A percentile compares a stretch with the other conserved stretches of the same genome.
phyloP scores from a whole-genome alignment of 352 stramenopile species.

The Pythium apleroticum region DNA sequence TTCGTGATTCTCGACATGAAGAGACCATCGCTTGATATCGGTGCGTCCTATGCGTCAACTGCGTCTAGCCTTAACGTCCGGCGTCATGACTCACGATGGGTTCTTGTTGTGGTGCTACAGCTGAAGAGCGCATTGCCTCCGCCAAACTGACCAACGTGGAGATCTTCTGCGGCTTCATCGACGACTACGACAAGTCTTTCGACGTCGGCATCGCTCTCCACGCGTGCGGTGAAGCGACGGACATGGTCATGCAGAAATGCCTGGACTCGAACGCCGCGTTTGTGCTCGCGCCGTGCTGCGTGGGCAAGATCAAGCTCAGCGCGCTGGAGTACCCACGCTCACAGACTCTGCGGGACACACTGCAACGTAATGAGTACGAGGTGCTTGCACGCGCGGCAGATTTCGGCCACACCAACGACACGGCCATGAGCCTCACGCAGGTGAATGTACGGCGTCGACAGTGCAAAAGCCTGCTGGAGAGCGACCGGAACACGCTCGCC shows the following conservation, averaged over 20 bases:
- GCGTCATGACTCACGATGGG: background rate
- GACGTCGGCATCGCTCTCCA: slow-evolving; percentile 82
- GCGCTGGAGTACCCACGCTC: slow-evolving; percentile 63
- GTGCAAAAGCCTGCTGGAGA: slow-evolving; percentile 83
- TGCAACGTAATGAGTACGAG: slow-evolving; percentile 70
- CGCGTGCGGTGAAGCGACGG: slow-evolving; percentile 78
- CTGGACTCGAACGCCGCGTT: slow-evolving; percentile 56
- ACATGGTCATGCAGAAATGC: slow-evolving; percentile 82
- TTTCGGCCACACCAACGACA: slow-evolving; percentile 55
- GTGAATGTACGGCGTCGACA: slow-evolving; percentile 55
- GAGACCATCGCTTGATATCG: slow-evolving; percentile 69
- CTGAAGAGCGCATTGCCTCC: slow-evolving; percentile 59
- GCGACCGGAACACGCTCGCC: slow-evolving; percentile 67
- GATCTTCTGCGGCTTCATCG: slow-evolving; percentile 74
- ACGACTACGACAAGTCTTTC: slow-evolving; percentile 65
- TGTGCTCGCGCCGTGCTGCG: slow-evolving; percentile 77
- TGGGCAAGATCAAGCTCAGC: slow-evolving; percentile 79
- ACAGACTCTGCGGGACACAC: slow-evolving; percentile 31
- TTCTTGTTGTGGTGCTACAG: slow-evolving; percentile 23
- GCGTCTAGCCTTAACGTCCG: too few species aligned
- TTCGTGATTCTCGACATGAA: slow-evolving; percentile 85
- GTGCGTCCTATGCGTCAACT: too few species aligned
- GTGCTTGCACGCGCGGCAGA: slow-evolving; percentile 77
- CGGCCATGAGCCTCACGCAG: slow-evolving; percentile 39
- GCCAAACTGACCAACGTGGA: slow-evolving; percentile 65